Evolutionary conservation across 495 filamentous ascomycete species (phyloP).

Genomic region (Penicillium steckii): DNA sequence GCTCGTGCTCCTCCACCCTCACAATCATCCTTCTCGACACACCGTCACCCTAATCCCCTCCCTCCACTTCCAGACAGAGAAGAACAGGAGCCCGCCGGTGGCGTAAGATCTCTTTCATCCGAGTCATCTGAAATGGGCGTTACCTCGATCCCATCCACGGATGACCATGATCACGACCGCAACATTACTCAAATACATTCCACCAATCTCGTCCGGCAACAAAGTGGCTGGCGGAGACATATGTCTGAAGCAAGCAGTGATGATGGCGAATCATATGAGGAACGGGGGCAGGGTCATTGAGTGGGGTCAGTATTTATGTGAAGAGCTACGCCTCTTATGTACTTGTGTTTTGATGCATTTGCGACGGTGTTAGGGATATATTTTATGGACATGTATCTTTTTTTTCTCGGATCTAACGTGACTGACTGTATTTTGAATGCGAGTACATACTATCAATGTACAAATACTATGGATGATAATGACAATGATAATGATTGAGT

Average conservation of each 20-base stretch:
- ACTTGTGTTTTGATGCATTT: slow-evolving; percentile 1
- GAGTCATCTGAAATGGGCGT: too few relatives aligned
- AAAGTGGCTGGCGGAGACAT: slow-evolving; percentile 37
- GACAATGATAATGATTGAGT: background rate
- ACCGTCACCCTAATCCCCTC: slow-evolving; percentile 29
- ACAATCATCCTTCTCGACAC: slow-evolving; percentile 28
- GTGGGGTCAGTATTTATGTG: background rate
- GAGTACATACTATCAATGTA: background rate
- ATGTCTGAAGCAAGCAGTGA: slow-evolving; percentile 24
- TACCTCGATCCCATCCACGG: too few relatives aligned
- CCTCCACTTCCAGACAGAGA: slow-evolving; percentile 28
- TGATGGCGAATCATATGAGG: slow-evolving; percentile 12
- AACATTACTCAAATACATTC: slow-evolving; percentile 13
- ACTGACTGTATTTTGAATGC: too few relatives aligned
- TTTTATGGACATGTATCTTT: background rate
- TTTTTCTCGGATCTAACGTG: background rate
- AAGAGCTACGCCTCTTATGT: too few relatives aligned
- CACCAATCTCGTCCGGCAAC: slow-evolving; percentile 11
- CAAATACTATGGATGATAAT: background rate
- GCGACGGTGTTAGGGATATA: slow-evolving; percentile 1
- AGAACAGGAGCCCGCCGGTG: background rate
- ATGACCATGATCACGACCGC: slow-evolving; percentile 7
- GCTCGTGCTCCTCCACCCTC: slow-evolving; percentile 21
- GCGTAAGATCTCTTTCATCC: slow-evolving; percentile 20
- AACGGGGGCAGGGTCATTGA: background rate